A percentile compares a stretch with the other conserved stretches of the same genome.
Conservation (phyloP, 768 basidiomycete species). For the Inosperma sp. region DNA sequence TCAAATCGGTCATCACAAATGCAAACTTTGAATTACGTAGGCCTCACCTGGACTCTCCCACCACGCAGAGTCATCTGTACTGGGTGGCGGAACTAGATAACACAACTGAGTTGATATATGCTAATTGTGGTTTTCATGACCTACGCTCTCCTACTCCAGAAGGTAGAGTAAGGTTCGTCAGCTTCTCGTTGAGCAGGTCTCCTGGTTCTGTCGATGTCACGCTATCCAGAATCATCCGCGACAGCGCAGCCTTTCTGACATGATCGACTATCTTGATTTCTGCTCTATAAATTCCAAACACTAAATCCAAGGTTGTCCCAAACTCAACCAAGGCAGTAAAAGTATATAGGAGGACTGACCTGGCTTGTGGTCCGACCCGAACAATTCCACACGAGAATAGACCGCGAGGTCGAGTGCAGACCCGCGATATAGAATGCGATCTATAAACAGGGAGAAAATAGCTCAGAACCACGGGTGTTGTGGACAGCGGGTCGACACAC, state of each 20-base stretch:
- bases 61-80: slow-evolving; percentile 72
- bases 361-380: slow-evolving; percentile 94
- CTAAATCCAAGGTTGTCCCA: slow-evolving; percentile 36
- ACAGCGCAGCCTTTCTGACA: slow-evolving; percentile 65
- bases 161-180: slow-evolving; percentile 53
- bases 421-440: slow-evolving; percentile 90
- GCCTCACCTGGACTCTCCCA: slow-evolving; percentile 73
- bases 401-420: slow-evolving; percentile 61
- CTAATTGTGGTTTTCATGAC: slow-evolving; percentile 19
- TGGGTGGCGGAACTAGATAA: slow-evolving; percentile 73
- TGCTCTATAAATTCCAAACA: slow-evolving; percentile 79
- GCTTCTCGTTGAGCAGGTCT: slow-evolving; percentile 67
- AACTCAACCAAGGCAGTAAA: not conserved
- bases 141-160: slow-evolving; percentile 41
- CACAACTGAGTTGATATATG: slow-evolving; percentile 6
- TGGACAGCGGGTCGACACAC: slow-evolving; percentile 37
- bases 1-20: not conserved
- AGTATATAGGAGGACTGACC: slow-evolving; percentile 40
- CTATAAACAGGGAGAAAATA: slow-evolving; percentile 38
- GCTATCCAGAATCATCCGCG: slow-evolving; percentile 61
- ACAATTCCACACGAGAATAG: slow-evolving; percentile 82
- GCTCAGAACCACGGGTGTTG: not conserved
- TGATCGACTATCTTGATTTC: slow-evolving; percentile 77
- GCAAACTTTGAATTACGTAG: no score
- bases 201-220: slow-evolving; percentile 59